Evolutionary conservation across 1,284 basidiomycete genomes (phyloP), one percentile per base, ranked within the genome.

Genomic region (Cystobasidiaceae sp.): DNA sequence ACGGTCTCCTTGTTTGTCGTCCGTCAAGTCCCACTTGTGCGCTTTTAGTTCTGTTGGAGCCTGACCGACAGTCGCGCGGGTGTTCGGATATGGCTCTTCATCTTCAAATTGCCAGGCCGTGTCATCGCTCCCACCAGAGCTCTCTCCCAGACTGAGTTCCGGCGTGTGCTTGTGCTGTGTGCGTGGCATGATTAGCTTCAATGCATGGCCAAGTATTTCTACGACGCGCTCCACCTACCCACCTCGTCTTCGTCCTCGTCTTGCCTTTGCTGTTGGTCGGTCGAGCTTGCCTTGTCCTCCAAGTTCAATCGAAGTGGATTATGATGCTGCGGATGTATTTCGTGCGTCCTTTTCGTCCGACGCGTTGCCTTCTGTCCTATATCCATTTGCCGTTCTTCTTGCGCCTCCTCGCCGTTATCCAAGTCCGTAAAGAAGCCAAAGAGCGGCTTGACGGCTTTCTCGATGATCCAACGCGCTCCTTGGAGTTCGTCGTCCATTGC

Each of bases 401-500:
- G 19, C 8, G 41, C 46, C 19, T 41, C 17, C 7, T 60, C 39
- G 17, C 30, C 41, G 27, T 44, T 52, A 21, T 64, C 61, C 41
- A 64, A 19, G 41, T 52, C 43, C 28, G 61, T 64, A 39, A 64
- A 64, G 52, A 64, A 64, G 30, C 25, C 61, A 33, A 43, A 39
- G 27, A 55, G n/a, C 17, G 61, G 61, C 49, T 56, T 64, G 1
- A 46, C 43, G 23, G 56, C 17, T 33, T 64, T 64, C 15, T 64
- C 28, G 21, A 64, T 27, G 25, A 64, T 48, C 61, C 61, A 54
- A 39, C 52, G 27, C 23, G 61, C 61, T 8, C 61, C 61, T 56
- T 64, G 61, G 9, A 64, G 32, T 44, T 64, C 61, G 27, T 55
- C 48, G 23, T 64, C 61, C 61, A 64, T 64, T 1, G 61, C 51